phyloP scores from a whole-genome alignment of 192 early-diverging fungal species.

The Lobulomyces angularis region DNA sequence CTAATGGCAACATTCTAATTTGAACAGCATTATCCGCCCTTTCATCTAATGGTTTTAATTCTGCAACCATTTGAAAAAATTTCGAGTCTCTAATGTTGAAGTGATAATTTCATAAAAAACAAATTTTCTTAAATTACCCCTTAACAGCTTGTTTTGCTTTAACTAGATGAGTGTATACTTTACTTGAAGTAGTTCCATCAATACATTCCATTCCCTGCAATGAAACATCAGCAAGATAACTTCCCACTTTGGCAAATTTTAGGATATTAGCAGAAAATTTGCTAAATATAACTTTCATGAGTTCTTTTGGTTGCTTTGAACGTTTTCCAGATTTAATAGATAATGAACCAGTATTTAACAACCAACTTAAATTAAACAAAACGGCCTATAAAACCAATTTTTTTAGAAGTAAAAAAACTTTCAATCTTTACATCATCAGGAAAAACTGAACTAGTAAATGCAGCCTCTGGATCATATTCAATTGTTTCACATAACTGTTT shows the following conservation, averaged over 20 bases:
- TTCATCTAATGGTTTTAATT: constrained; percentile 79
- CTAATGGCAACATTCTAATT: constrained; percentile 75
- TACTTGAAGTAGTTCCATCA: constrained; percentile 30
- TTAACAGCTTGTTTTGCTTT: constrained; percentile 25
- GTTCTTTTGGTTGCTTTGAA: constrained; percentile 25
- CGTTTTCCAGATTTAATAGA: constrained; percentile 55
- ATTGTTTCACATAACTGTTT: constrained; percentile 87
- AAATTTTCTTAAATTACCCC: neutral
- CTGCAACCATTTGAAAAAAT: constrained; percentile 68
- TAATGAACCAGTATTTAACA: constrained; percentile 68
- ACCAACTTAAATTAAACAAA: constrained; percentile 33
- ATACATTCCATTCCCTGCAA: constrained; percentile 33
- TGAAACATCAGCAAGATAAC: constrained; percentile 25
- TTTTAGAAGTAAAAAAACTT: neutral
- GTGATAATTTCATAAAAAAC: neutral
- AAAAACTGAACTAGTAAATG: constrained; percentile 38
- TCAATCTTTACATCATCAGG: constrained; percentile 41
- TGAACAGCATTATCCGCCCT: constrained; percentile 76
- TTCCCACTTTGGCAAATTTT: constrained; percentile 39
- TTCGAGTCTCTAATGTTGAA: constrained; percentile 18
- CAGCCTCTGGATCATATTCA: constrained; percentile 76
- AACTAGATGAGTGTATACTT: constrained; percentile 31
- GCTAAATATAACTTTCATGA: constrained; percentile 53
- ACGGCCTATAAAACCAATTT: constrained; percentile 11
- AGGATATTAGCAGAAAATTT: constrained; percentile 41